Evolutionary conservation across 768 basidiomycete genomes (phyloP), one percentile per base, ranked within the genome.

Genomic region (Lactarius akahatsu): DNA sequence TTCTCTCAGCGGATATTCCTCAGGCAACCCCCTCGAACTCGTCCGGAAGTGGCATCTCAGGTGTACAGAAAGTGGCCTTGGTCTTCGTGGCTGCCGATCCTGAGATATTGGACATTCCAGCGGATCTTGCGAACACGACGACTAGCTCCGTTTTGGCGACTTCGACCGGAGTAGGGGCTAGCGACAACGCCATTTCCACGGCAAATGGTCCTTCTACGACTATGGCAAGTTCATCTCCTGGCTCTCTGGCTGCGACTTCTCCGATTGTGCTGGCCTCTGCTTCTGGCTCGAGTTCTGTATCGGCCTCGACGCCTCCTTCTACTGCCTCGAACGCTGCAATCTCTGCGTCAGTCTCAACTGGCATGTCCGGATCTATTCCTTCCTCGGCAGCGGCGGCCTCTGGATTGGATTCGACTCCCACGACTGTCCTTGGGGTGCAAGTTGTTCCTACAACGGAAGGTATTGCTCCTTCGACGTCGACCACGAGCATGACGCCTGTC

Each of bases 11-110:
- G 32, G 58, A 58, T 13, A 13, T 58, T 70, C 63, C 64, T 23
- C 50, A 54, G 23, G 36, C 15, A 10, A 40, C 64, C 3, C 59
- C 36, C 20, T 62, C 72, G 18, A 41, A 66, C 40, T 43, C 62
- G 0, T 72, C 74, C 54, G 71, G 57, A 28, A 66, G 71, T 40
- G 32, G 60, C 16, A 32, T 54, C 54, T 62, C 73, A 8, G 52
- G 66, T 28, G 71, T 76, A 9, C 78, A 78, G 73, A 82, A 81
- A 62, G 85, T 86, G 7, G 81, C 81, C 0, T 78, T 89, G n/a
- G 75, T 83, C 28, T 87, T 86, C 73, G 78, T 78, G 3, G 80
- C 85, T 9, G 72, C 72, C 4, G 65, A 73, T 5, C 78, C 78
- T 36, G 76, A 76, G 57, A 72, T 76, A 15, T 72, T 72, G 13